Base-by-base conservation (phyloP, 2,329 filamentous ascomycete species). In the Talaromyces sp. region DNA sequence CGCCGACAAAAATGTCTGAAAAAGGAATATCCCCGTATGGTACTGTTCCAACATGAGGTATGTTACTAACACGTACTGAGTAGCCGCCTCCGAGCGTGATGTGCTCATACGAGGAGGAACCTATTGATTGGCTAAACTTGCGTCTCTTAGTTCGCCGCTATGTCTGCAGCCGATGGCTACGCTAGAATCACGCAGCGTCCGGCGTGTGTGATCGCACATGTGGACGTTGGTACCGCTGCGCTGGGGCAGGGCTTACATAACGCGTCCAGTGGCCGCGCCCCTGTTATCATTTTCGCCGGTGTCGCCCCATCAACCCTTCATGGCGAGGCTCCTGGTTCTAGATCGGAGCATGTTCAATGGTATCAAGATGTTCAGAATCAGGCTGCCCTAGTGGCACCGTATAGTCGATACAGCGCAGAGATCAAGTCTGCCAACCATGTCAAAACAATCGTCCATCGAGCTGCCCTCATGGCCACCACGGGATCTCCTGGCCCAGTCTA, bases 401-500 rank as follows among this genome's bases (percentile, higher is more conserved):
- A 95, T 75, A 94, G 91, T 74, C 83, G 91, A 21, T 96, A 92
- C 69, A 79, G 86, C 0, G 90, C 81, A 3, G 91, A 95, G 77
- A 87, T 95, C 74, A 92, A 91, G 78, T 88, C 87, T 4, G 90
- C 89, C 10, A 82, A 83, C 66, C 95, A 94, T 68, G 85, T 94
- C 63, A 93, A 94, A 79, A 90, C 93, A 75, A 86, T 94, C 77
- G 88, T 95, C 59, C 90, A 90, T 69, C 86, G 91, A 5, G 91
- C 91, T 0, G 74, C 94, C 60, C 89, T 90, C 64, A 93, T 94
- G 69, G 89, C 91, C 0, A 87, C 78, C 58, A 90, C 85, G 11
- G 87, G 87, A 56, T 90, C 91, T 0, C 82, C 86, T 60, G 91
- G 91, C 0, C 91, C 91, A 0, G 88, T 91, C 0, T 94, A 96